phyloP scores from a whole-genome alignment of 1,284 basidiomycete genomes.

The Boletus sp. region DNA sequence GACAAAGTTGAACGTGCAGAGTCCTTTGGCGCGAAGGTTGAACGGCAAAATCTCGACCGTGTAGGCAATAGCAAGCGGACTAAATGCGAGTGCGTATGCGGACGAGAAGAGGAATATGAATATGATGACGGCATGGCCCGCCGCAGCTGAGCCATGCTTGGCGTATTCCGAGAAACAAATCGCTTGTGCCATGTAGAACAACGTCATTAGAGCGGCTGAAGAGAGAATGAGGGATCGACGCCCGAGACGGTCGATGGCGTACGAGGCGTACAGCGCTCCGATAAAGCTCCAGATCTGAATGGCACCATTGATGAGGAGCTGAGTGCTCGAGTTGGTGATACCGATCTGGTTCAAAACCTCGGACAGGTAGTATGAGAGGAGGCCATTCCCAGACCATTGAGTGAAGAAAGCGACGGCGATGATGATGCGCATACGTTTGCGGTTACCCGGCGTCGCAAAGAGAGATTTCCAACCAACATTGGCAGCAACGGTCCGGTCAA shows the following conservation, averaged over 20 bases:
- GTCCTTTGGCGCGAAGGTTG: slow-evolving; percentile 76
- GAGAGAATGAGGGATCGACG: slow-evolving; percentile 66
- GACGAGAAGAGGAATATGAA: slow-evolving; percentile 80
- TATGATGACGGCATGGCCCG: slow-evolving; percentile 71
- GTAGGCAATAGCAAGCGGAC: slow-evolving; percentile 74
- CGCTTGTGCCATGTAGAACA: slow-evolving; percentile 75
- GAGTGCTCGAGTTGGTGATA: slow-evolving; percentile 60
- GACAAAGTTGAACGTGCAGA: slow-evolving; percentile 73
- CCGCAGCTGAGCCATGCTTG: slow-evolving; percentile 44
- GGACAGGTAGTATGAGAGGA: slow-evolving; percentile 78
- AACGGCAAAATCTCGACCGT: slow-evolving; percentile 78
- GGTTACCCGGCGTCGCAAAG: slow-evolving; percentile 64
- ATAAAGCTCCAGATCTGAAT: slow-evolving; percentile 76
- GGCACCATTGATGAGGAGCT: slow-evolving; percentile 72
- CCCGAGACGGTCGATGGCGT: slow-evolving; percentile 60
- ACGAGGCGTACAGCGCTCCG: slow-evolving; percentile 63
- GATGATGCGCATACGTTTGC: slow-evolving; percentile 71
- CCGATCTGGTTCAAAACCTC: slow-evolving; percentile 73
- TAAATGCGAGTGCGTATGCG: slow-evolving; percentile 71
- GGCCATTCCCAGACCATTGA: slow-evolving; percentile 77
- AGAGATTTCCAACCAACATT: slow-evolving; percentile 68
- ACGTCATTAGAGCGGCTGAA: slow-evolving; percentile 66
- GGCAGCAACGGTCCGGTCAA: slow-evolving; percentile 58
- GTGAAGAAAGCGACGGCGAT: slow-evolving; percentile 73
- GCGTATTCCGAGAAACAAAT: slow-evolving; percentile 68